phyloP scores from a whole-genome alignment of 2,329 filamentous ascomycete genomes.

The Ophiostoma sp. region DNA sequence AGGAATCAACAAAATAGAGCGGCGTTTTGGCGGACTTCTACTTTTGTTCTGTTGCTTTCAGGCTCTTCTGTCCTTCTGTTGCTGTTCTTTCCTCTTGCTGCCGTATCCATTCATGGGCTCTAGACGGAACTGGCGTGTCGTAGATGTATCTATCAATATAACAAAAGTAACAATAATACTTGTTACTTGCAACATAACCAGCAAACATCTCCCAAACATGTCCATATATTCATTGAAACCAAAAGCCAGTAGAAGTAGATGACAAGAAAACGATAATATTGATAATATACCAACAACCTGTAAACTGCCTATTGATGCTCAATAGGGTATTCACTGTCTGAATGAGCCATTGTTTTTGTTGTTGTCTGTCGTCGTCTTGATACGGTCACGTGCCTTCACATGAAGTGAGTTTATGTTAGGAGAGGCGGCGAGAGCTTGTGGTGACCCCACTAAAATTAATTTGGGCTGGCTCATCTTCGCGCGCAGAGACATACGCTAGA shows the following conservation, averaged over 20 bases:
- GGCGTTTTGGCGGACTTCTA: not conserved
- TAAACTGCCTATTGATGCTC: not conserved
- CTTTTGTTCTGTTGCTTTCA: not conserved
- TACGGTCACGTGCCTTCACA: not conserved
- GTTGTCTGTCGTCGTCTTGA: not conserved
- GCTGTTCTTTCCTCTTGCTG: not conserved
- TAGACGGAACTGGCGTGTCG: not conserved
- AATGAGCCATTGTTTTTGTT: not conserved
- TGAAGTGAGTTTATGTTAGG: not conserved
- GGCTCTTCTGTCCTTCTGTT: not conserved
- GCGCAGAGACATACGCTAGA: not conserved
- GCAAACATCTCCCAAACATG: no score
- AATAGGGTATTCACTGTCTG: not conserved
- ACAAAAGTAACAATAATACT: no score
- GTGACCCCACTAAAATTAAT: slow-evolving; percentile 13
- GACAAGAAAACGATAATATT: no score
- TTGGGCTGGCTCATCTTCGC: not conserved
- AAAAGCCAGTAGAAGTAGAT: no score
- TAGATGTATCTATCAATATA: not conserved
- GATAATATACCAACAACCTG: no score
- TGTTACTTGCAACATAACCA: no score
- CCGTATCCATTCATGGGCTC: not conserved
- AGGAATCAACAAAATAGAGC: not conserved
- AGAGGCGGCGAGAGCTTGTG: not conserved
- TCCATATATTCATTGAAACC: no score